phyloP scores from a whole-genome alignment of 352 stramenopile genomes.

The Thraustochytrium striatum region DNA sequence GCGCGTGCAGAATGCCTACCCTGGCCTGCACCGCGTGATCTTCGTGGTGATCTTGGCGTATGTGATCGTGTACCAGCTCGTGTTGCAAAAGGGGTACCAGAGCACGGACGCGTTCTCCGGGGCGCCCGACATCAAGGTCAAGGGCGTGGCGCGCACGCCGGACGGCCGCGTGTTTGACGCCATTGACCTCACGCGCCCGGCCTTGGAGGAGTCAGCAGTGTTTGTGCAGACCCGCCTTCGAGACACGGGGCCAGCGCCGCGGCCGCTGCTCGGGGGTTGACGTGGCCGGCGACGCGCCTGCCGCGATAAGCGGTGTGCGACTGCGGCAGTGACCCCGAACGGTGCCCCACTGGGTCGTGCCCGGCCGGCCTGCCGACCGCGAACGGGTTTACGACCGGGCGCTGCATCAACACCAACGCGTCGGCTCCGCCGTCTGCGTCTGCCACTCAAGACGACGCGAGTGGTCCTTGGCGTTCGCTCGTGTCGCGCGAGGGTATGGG shows the following conservation, averaged over 20 bases:
- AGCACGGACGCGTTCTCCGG: background rate
- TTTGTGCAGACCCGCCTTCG: background rate
- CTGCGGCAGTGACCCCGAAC: background rate
- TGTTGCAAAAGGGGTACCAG: background rate
- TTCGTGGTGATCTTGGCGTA: background rate
- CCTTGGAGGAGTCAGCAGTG: background rate
- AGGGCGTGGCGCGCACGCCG: background rate
- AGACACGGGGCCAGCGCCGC: background rate
- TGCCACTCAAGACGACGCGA: too few relatives aligned
- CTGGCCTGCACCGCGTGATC: background rate
- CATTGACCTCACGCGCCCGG: background rate
- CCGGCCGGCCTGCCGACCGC: background rate
- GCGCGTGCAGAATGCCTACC: background rate
- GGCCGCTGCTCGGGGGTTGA: background rate
- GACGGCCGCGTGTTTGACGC: background rate
- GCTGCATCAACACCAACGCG: background rate
- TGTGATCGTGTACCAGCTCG: background rate
- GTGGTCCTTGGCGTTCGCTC: too few relatives aligned
- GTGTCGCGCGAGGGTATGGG: background rate
- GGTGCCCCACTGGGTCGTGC: background rate
- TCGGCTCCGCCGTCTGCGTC: background rate
- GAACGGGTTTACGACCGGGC: background rate
- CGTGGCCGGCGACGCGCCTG: background rate
- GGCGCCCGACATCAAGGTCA: background rate
- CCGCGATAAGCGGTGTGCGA: background rate